phyloP scores from a whole-genome alignment of 2,329 filamentous ascomycete genomes.

The Talaromyces sp. region DNA sequence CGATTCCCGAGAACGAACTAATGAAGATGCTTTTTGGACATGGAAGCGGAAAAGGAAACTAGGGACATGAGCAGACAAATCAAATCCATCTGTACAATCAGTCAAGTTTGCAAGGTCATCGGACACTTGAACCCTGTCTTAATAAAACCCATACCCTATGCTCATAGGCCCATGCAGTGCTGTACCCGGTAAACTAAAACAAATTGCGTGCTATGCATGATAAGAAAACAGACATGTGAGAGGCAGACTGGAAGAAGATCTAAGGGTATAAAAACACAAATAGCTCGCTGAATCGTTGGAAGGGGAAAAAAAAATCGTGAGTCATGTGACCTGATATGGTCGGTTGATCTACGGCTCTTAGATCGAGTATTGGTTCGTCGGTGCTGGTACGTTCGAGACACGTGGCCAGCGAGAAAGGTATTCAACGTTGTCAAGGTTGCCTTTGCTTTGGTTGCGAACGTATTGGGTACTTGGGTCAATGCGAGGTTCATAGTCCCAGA shows the following conservation, averaged over 20 bases:
- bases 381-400: constrained; percentile 19
- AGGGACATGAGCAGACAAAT: neutral
- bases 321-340: neutral
- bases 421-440: constrained; percentile 40
- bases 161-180: constrained; percentile 11
- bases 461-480: constrained; percentile 57
- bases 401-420: constrained; percentile 42
- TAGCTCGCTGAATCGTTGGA: constrained; percentile 8
- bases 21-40: neutral
- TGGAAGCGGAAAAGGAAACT: neutral
- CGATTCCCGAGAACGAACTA: too few relatives aligned
- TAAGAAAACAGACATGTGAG: constrained; percentile 1
- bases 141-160: neutral
- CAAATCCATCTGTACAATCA: neutral
- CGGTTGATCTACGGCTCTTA: neutral
- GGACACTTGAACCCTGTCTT: neutral
- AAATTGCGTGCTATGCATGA: constrained; percentile 5
- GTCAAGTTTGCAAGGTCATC: neutral
- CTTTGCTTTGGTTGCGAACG: constrained; percentile 60
- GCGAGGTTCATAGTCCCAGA: constrained; percentile 80
- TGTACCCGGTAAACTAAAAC: neutral
- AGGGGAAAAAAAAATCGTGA: neutral
- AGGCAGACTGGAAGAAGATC: constrained; percentile 5
- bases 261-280: constrained; percentile 9
- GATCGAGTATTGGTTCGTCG: neutral